phyloP scores from a whole-genome alignment of 805 yeast genomes.

The Schizosaccharomyces osmophilus region DNA sequence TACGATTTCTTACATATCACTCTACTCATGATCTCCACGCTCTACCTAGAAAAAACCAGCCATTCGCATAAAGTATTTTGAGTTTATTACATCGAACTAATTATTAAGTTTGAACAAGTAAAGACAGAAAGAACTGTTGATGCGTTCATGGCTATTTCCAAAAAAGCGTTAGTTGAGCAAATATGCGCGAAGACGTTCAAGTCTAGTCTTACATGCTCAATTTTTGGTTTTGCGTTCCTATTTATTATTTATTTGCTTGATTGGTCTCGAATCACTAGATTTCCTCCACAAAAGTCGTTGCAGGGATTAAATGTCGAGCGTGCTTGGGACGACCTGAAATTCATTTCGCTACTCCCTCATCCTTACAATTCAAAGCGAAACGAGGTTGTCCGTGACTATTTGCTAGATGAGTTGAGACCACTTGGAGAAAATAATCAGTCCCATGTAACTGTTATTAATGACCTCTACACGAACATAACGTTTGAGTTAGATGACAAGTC shows the following conservation, averaged over 20 bases:
- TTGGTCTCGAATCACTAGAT: background rate
- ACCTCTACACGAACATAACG: background rate
- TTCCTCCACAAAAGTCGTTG: background rate
- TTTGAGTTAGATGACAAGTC: background rate
- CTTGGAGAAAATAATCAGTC: background rate
- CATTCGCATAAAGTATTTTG: too few relatives aligned
- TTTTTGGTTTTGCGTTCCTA: background rate
- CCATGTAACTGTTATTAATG: background rate
- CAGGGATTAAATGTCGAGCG: background rate
- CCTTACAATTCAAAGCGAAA: conserved; percentile 60
- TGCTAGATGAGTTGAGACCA: conserved; percentile 18
- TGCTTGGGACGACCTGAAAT: conserved; percentile 53
- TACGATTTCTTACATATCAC: too few relatives aligned
- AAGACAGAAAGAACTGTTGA: too few relatives aligned
- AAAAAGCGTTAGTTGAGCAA: background rate
- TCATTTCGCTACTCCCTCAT: conserved; percentile 41
- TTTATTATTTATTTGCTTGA: background rate
- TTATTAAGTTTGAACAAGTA: too few relatives aligned
- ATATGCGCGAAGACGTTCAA: background rate
- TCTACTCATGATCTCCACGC: too few relatives aligned
- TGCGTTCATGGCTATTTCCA: background rate
- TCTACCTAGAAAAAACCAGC: too few relatives aligned
- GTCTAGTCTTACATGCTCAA: background rate
- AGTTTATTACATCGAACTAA: too few relatives aligned
- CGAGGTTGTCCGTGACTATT: conserved; percentile 48